These are phyloP conservation scores for Trichoderma brevicompactum DNA, from an alignment of 2,329 filamentous ascomycete genomes.

Conservation along the genomic window DNA sequence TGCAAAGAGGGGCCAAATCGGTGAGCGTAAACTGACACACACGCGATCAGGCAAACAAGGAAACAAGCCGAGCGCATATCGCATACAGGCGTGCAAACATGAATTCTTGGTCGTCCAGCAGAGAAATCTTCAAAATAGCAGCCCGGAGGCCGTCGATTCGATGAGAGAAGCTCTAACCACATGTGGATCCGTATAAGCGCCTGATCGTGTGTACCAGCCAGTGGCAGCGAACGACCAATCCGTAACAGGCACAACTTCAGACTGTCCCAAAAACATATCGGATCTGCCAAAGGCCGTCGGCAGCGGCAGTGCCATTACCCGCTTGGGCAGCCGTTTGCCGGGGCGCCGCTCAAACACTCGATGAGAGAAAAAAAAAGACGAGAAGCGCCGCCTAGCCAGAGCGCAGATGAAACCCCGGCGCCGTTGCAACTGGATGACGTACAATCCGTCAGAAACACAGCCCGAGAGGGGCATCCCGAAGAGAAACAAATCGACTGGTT, in stretches of 20 bases:
- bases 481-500: background rate
- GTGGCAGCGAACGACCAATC: conserved; percentile 3
- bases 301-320: background rate
- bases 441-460: background rate
- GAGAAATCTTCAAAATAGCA: conserved; percentile 4
- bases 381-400: background rate
- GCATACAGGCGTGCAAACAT: conserved; percentile 5
- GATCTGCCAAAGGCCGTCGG: background rate
- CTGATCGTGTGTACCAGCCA: conserved; percentile 12
- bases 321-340: background rate
- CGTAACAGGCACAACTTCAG: conserved; percentile 19
- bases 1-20: background rate
- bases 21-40: background rate
- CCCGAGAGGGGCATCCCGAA: background rate
- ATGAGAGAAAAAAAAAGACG: no score
- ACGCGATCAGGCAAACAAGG: background rate
- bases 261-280: background rate
- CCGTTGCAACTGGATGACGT: background rate
- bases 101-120: no score
- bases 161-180: background rate
- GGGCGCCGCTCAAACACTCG: background rate
- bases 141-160: conserved; percentile 22
- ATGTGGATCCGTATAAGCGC: conserved; percentile 24
- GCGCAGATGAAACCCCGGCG: background rate
- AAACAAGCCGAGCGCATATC: conserved; percentile 7